A percentile compares a stretch with the other conserved stretches of the same genome.
These are phyloP conservation scores for Tylopilus sp. DNA, from an alignment of 768 basidiomycete species.

Conservation along the genomic window DNA sequence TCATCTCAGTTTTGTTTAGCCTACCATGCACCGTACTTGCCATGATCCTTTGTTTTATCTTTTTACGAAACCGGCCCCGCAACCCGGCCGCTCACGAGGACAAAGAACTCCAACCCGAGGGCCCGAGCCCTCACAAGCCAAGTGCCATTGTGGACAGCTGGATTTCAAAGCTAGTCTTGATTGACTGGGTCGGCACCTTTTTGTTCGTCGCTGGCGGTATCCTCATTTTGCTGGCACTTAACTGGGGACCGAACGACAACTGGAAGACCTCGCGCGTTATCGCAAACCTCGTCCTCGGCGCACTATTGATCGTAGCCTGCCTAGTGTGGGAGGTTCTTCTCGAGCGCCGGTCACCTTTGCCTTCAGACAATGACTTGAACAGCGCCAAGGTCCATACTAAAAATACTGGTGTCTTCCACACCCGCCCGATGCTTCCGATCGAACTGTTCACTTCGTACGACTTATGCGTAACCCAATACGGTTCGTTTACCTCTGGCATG, in stretches of 20 bases:
- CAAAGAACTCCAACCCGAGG: too few relatives aligned
- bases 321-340: conserved; percentile 36
- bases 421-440: conserved; percentile 47
- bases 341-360: conserved; percentile 14
- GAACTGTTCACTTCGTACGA: conserved; percentile 42
- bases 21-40: conserved; percentile 37
- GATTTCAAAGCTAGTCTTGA: neutral
- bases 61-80: conserved; percentile 33
- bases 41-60: conserved; percentile 38
- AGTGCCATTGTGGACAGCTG: too few relatives aligned
- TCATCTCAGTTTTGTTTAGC: conserved; percentile 20
- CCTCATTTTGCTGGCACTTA: conserved; percentile 44
- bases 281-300: conserved; percentile 44
- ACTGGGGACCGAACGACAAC: conserved; percentile 42
- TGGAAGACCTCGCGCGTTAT: conserved; percentile 47
- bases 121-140: neutral
- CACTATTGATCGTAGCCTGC: conserved; percentile 37
- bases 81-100: conserved; percentile 12
- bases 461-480: conserved; percentile 37
- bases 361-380: too few relatives aligned
- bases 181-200: conserved; percentile 48
- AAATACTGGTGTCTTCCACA: conserved; percentile 19
- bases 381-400: conserved; percentile 1
- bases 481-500: conserved; percentile 42
- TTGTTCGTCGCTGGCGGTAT: conserved; percentile 44